Evolutionary conservation across 805 yeast species (phyloP).

Genomic region (Suhomyces xylopsoci): DNA sequence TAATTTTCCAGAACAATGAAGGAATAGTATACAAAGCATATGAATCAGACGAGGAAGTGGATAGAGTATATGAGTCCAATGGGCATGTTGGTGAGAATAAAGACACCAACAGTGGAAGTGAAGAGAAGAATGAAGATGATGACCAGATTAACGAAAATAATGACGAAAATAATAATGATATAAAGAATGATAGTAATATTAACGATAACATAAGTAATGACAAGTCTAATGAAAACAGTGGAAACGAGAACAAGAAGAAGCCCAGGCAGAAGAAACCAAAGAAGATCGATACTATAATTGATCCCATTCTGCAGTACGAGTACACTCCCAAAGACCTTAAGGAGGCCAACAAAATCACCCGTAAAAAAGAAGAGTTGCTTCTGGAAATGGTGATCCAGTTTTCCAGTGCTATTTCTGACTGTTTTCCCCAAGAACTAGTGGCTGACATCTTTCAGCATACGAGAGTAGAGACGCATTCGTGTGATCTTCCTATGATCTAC

Average conservation of each 20-base stretch:
- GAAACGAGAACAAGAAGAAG: neutral
- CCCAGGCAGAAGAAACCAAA: neutral
- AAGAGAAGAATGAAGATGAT: neutral
- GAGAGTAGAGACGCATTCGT: constrained; percentile 18
- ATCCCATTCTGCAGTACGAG: constrained; percentile 8
- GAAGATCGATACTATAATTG: neutral
- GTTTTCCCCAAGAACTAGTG: constrained; percentile 6
- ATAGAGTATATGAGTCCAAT: neutral
- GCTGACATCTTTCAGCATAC: constrained; percentile 17
- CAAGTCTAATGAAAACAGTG: neutral
- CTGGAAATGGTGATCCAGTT: constrained; percentile 48
- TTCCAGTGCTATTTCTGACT: constrained; percentile 30
- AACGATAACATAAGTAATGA: neutral
- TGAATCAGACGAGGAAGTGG: neutral
- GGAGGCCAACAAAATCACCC: constrained; percentile 32
- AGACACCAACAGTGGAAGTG: neutral
- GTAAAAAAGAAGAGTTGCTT: constrained; percentile 50
- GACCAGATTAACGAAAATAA: neutral
- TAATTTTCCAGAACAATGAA: neutral
- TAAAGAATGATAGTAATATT: neutral
- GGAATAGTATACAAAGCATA: neutral
- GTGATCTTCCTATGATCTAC: constrained; percentile 42
- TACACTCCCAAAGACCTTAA: constrained; percentile 29
- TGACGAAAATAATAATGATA: neutral
- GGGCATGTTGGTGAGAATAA: neutral